These are phyloP conservation scores for Trichaptum fuscoviolaceum DNA, from an alignment of 768 basidiomycete species.

Conservation along the genomic window DNA sequence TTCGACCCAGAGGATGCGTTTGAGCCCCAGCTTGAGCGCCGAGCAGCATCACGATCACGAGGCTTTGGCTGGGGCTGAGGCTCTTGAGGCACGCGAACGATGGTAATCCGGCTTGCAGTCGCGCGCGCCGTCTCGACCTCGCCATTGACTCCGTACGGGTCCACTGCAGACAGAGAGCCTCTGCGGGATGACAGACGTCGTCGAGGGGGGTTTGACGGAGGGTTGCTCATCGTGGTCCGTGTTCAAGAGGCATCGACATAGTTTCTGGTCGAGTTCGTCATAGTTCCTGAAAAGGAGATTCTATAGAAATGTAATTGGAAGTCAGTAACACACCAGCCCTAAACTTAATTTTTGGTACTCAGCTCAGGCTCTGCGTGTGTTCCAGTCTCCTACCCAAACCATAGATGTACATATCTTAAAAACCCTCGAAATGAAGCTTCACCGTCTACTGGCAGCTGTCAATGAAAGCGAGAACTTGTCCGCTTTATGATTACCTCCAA, in stretches of 20 bases:
- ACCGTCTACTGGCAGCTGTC: no score
- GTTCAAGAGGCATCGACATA: neutral
- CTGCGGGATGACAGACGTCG: constrained; percentile 50
- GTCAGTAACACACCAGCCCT: neutral
- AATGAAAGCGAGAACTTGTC: no score
- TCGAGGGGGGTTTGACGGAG: constrained; percentile 5
- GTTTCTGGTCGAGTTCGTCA: neutral
- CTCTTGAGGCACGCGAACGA: constrained; percentile 54
- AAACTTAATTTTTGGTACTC: neutral
- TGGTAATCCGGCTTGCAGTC: constrained; percentile 63
- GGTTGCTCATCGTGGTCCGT: constrained; percentile 3
- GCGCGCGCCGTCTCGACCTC: constrained; percentile 48
- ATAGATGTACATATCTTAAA: no score
- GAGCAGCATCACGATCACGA: constrained; percentile 1
- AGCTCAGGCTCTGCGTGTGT: neutral
- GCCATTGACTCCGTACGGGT: constrained; percentile 59
- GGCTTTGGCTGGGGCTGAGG: constrained; percentile 22
- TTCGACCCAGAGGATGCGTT: constrained; percentile 20
- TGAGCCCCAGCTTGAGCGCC: constrained; percentile 29
- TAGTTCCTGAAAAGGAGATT: neutral
- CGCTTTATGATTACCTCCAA: no score
- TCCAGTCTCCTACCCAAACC: no score
- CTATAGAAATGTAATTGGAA: neutral
- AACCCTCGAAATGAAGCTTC: no score
- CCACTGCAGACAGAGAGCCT: constrained; percentile 63